These are phyloP conservation scores for Macrolepiota dolichaula DNA, from an alignment of 768 basidiomycete species.

Conservation along the genomic window DNA sequence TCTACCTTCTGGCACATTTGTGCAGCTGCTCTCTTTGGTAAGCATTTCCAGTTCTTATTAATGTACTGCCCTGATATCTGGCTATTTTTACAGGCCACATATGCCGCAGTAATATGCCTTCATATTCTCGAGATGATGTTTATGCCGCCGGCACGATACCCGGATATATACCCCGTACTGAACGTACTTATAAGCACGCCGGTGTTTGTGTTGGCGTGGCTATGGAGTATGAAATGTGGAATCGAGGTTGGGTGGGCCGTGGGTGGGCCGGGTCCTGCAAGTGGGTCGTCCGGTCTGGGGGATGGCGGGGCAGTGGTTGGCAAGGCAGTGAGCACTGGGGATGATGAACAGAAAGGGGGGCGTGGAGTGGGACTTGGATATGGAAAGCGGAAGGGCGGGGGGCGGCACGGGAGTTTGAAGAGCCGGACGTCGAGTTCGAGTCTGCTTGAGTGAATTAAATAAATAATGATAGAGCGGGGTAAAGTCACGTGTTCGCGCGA, in stretches of 20 bases:
- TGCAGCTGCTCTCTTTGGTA: conserved; percentile 54
- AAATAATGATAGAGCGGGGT: neutral
- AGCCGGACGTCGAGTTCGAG: conserved; percentile 4
- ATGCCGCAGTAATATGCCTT: conserved; percentile 48
- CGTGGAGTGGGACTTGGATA: conserved; percentile 23
- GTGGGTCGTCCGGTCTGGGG: too few species aligned
- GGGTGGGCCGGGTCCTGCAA: conserved; percentile 41
- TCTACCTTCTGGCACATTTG: conserved; percentile 40
- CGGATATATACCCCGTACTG: conserved; percentile 80
- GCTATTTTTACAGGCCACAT: conserved; percentile 39
- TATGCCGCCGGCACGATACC: conserved; percentile 70
- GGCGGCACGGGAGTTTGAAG: conserved; percentile 3
- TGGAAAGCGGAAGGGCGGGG: conserved; percentile 10
- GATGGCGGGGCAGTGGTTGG: neutral
- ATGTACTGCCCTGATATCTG: conserved; percentile 18
- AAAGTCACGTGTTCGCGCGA: conserved; percentile 16
- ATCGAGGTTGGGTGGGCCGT: conserved; percentile 81
- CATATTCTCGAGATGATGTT: conserved; percentile 65
- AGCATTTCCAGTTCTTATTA: conserved; percentile 13
- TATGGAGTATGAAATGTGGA: conserved; percentile 85
- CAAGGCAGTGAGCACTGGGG: conserved; percentile 6
- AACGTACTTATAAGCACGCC: conserved; percentile 81
- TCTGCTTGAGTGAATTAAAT: neutral
- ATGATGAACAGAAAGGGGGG: conserved; percentile 16
- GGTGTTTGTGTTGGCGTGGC: conserved; percentile 79